phyloP scores from a whole-genome alignment of 257 asterid genomes.

The Solanum sparsipilum region DNA sequence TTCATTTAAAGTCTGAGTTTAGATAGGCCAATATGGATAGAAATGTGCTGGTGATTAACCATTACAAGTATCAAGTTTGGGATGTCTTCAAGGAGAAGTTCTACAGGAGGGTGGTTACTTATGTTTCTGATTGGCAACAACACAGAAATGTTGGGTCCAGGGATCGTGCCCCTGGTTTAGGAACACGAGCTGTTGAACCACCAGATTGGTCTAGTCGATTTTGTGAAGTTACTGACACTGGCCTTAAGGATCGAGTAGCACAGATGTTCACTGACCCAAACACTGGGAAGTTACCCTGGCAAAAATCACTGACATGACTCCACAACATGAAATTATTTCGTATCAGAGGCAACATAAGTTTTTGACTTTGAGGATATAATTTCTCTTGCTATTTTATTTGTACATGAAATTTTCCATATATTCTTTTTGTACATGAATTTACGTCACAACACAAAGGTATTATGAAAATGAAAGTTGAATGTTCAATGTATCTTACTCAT shows the following conservation, averaged over 20 bases:
- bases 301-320: constrained; percentile 3
- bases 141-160: constrained; percentile 47
- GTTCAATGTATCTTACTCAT: background rate
- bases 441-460: background rate
- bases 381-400: background rate
- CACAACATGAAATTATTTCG: background rate
- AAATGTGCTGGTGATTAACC: constrained; percentile 46
- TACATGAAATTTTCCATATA: background rate
- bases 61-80: constrained; percentile 86
- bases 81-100: constrained; percentile 75
- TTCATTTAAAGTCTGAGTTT: constrained; percentile 35
- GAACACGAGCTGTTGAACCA: constrained; percentile 66
- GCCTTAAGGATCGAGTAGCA: constrained; percentile 33
- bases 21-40: constrained; percentile 17
- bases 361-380: background rate
- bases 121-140: constrained; percentile 77
- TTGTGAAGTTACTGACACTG: constrained; percentile 56
- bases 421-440: constrained; percentile 1
- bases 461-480: background rate
- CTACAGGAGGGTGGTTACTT: constrained; percentile 59
- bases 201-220: constrained; percentile 49
- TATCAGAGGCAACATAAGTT: background rate
- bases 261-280: constrained; percentile 19
- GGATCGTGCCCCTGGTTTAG: constrained; percentile 72
- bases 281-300: constrained; percentile 61